Evolutionary conservation across 75 land plant species (phyloP), one percentile per base, ranked within the genome.

Genomic region (Sequoiadendron giganteum): DNA sequence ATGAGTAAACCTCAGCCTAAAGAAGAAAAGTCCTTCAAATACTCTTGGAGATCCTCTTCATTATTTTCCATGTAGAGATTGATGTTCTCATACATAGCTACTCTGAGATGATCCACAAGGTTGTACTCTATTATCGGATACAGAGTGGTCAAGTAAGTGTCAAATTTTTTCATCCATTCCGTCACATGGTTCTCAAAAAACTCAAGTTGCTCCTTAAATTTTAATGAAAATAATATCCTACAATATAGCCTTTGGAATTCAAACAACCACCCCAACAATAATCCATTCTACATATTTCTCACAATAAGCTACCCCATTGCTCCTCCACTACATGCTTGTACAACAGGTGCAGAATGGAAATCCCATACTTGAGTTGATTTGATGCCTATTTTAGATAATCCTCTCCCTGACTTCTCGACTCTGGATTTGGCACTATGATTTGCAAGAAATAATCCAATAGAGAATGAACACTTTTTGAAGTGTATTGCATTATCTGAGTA

Each of bases 161-260:
- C 90, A 86, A 98, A 98, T 91, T 96, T 93, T 3, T 72, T 87
- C 99, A 98, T 98, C 99, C 99, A 98, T 90, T 98, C 97, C n/a
- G 88, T 89, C 96, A 98, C 97, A 89, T 98, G 97, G 49, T 98
- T 94, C 90, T 98, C 99, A 77, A 98, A 98, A 89, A 93, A 98
- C 93, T 97, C 99, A 2, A 99, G 99, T 34, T 97, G 90, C 75
- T 98, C 99, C 68, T 95, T 94, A 86, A 87, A 97, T 83, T 98
- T 98, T 52, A 98, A 93, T 2, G 99, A 97, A 85, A 88, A 95
- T 75, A 97, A 98, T 40, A 96, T 93, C 88, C 97, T 91, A 88
- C 97, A 98, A 88, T 97, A 98, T 25, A 98, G 91, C 61, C 96
- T 88, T 89, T 98, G 99, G 18, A 95, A 93, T 86, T 96, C 99